phyloP scores from a whole-genome alignment of 2,329 filamentous ascomycete genomes.

The Pseudogymnoascus sp. region DNA sequence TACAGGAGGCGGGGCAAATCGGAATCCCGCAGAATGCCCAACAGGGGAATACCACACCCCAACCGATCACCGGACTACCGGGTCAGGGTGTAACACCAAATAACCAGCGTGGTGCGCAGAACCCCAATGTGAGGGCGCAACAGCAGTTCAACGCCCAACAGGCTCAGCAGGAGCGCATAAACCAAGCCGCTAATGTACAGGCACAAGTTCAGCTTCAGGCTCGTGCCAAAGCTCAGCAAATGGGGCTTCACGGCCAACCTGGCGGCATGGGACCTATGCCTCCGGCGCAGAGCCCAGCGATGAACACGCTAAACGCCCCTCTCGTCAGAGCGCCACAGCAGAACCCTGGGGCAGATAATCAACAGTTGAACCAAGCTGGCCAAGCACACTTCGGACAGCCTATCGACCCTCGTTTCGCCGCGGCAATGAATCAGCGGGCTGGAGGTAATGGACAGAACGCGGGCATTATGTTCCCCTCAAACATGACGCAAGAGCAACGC shows the following conservation, averaged over 20 bases:
- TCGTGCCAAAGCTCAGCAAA: conserved; percentile 35
- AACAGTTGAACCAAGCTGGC: conserved; percentile 36
- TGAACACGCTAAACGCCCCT: conserved; percentile 49
- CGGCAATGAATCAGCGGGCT: conserved; percentile 28
- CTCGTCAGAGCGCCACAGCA: conserved; percentile 29
- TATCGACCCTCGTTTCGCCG: conserved; percentile 41
- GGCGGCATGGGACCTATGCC: conserved; percentile 42
- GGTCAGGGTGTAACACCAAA: conserved; percentile 23
- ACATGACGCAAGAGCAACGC: conserved; percentile 40
- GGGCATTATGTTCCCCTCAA: conserved; percentile 29
- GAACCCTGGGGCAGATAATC: conserved; percentile 22
- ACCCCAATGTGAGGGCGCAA: conserved; percentile 21
- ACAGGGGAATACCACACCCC: conserved; percentile 26
- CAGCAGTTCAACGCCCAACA: conserved; percentile 23
- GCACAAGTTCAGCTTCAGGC: conserved; percentile 22
- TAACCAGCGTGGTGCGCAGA: conserved; percentile 19
- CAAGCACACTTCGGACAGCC: conserved; percentile 42
- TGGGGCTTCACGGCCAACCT: conserved; percentile 43
- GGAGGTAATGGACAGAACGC: conserved; percentile 29
- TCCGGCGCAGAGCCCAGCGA: conserved; percentile 49
- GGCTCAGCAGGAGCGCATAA: conserved; percentile 18
- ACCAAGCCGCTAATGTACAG: conserved; percentile 19
- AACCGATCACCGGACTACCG: conserved; percentile 22
- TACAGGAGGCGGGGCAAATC: conserved; percentile 25
- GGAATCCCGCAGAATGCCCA: conserved; percentile 25